Percentiles rank a stretch among this genome's conserved stretches.
Conservation (phyloP, 1,284 basidiomycete species). For the Schizophyllum commune region DNA sequence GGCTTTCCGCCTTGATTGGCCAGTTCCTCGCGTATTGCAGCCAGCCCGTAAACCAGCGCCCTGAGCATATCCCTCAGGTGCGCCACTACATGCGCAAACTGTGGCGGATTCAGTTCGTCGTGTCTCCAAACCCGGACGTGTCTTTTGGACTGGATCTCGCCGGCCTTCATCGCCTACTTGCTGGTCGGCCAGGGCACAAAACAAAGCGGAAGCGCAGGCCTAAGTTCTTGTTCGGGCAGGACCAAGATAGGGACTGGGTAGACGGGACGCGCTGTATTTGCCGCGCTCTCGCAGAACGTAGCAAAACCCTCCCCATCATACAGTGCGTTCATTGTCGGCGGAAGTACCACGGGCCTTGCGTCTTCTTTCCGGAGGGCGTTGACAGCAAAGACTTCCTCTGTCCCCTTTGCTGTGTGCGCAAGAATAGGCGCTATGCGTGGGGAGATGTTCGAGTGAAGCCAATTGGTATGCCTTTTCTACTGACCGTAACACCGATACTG, state of each 20-base stretch:
- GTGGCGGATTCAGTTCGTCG: slow-evolving; percentile 75
- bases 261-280: slow-evolving; percentile 78
- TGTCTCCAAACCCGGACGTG: slow-evolving; percentile 67
- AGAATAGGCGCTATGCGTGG: slow-evolving; percentile 58
- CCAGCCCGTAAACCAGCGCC: slow-evolving; percentile 56
- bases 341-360: slow-evolving; percentile 67
- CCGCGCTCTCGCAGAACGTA: slow-evolving; percentile 54
- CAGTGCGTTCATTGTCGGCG: slow-evolving; percentile 58
- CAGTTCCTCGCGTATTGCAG: slow-evolving; percentile 70
- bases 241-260: slow-evolving; percentile 61
- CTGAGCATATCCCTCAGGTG: slow-evolving; percentile 69
- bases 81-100: slow-evolving; percentile 82
- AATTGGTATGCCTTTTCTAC: slow-evolving; percentile 37
- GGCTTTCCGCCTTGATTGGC: slow-evolving; percentile 63
- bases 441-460: slow-evolving; percentile 68
- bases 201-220: slow-evolving; percentile 58
- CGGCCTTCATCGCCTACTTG: slow-evolving; percentile 69
- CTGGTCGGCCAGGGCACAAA: slow-evolving; percentile 48
- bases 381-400: slow-evolving; percentile 41
- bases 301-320: slow-evolving; percentile 53
- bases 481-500: slow-evolving; percentile 9
- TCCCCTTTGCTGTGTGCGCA: slow-evolving; percentile 67
- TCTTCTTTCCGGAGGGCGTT: slow-evolving; percentile 47
- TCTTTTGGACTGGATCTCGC: slow-evolving; percentile 76
- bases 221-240: slow-evolving; percentile 69